Percentiles rank a stretch among this genome's conserved stretches.
phyloP scores from a whole-genome alignment of 192 early-diverging fungal species.

The Backusella mclennaniae region DNA sequence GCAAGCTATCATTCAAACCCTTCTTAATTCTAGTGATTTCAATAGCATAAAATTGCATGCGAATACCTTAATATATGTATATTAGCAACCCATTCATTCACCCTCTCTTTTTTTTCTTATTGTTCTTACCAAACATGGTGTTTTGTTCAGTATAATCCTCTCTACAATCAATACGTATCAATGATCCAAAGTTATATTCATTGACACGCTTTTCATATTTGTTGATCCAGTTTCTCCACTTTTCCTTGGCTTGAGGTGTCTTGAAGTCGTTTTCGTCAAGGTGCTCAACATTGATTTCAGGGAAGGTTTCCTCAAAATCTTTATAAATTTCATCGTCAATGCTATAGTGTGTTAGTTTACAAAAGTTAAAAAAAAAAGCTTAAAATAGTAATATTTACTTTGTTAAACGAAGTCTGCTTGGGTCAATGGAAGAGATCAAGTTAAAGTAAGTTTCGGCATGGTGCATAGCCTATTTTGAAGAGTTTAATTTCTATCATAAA shows the following conservation, averaged over 20 bases:
- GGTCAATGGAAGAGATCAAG: constrained; percentile 68
- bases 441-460: constrained; percentile 95
- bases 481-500: not conserved
- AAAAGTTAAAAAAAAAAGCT: not conserved
- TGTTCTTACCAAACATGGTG: constrained; percentile 81
- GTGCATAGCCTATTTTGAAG: constrained; percentile 63
- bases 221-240: constrained; percentile 87
- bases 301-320: constrained; percentile 76
- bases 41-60: constrained; percentile 80
- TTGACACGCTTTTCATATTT: constrained; percentile 84
- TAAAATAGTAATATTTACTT: constrained; percentile 39
- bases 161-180: constrained; percentile 72
- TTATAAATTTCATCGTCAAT: constrained; percentile 84
- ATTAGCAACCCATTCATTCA: no score
- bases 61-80: not conserved
- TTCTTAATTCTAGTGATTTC: constrained; percentile 91
- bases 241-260: constrained; percentile 72
- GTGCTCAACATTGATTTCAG: constrained; percentile 65
- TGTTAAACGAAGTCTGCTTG: constrained; percentile 77
- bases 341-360: constrained; percentile 26
- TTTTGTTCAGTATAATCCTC: constrained; percentile 87
- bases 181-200: constrained; percentile 94
- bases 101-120: not conserved
- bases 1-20: constrained; percentile 63
- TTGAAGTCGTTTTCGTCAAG: constrained; percentile 86